Base-by-base conservation (phyloP, 2,329 filamentous ascomycete genomes). In the Magnaporthales sp. region DNA sequence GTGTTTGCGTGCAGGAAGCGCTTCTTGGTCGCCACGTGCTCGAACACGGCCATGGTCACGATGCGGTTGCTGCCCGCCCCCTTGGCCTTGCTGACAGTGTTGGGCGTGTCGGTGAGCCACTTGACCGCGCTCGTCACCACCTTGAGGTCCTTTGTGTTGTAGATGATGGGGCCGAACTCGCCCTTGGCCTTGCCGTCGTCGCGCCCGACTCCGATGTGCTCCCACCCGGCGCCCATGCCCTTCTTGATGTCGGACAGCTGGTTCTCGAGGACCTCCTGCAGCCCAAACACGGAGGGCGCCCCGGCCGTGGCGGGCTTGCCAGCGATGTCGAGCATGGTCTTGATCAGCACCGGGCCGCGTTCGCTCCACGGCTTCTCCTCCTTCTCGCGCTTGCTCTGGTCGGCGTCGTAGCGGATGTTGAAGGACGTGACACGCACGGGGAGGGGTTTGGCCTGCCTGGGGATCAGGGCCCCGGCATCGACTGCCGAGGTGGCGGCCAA, bases 41-140 rank as follows among this genome's bases (percentile, higher is more conserved):
- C 67, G 69, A 85, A 82, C 2, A 76, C 74, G 3, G 78, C 82
- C 9, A 83, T 76, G 0, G 82, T 85, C 6, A 82, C 74, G 56
- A 85, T 81, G 0, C 84, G 78, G 4, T 80, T 76, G 9, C 73
- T 69, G 6, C 72, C 73, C 3, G 78, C 78, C 56, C 78, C 77
- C 88, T 88, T 90, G 46, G 86, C 85, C 68, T 83, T 86, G 0
- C 81, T 86, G 0, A 84, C 86, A 19, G 74, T 75, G 9, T 81
- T 75, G 0, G 86, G 88, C 1, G 84, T 90, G 68, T 82, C 75
- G 5, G 82, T 87, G 2, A 91, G 77, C 88, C 88, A 91, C 63
- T 86, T 80, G 0, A 85, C 88, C 65, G 82, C 77, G 75, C 79
- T 86, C 11, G 78, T 72, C 24, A 79, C 72, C 3, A 88, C 75